Evolutionary conservation across 495 filamentous ascomycete species (phyloP), one percentile per base, ranked within the genome.

Genomic region (Chaetomidium leptoderma): DNA sequence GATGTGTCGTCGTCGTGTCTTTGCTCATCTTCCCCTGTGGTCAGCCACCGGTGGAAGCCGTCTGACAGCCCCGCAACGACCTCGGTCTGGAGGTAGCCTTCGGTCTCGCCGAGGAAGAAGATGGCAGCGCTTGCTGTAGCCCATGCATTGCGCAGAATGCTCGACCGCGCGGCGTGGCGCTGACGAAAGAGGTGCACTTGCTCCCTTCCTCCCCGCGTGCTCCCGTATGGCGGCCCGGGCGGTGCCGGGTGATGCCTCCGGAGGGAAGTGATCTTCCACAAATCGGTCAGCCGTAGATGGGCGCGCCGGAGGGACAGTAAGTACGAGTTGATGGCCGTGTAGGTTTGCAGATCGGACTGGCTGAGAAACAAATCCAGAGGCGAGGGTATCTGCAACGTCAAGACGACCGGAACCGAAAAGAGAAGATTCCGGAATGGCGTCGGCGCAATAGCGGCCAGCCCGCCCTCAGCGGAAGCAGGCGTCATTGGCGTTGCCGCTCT

Each of bases 331-430:
- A 97, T 87, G 4, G 80, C 78, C 0, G 91, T 87, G 65, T 98
- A 98, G 0, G 77, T 81, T 23, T 85, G 79, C 3, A 95, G 72
- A 58, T 97, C 91, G 2, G 84, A 74, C 27, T 78, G 74, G 26
- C 86, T 83, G 30, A 98, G 81, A 65, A 98, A 95, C 2, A 98
- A 76, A 61, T 97, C 92, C 1, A 97, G 70, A 0, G 93, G 92
- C 5, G 90, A 86, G 4, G 80, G 84, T 11, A 96, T 82, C 48
- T 86, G 81, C 24, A 92, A 76, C 2, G 83, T 87, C 32, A 98
- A 73, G 1, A 72, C 68, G 24, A 88, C 87, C 0, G 92, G 83
- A 2, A 82, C 82, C 11, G 92, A 91, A 52, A 97, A 87, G 1
- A 97, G 76, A 0, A 96, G 75, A 60, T 95, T 91, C 27, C 83